A percentile compares a stretch with the other conserved stretches of the same genome.
Evolutionary conservation across 768 basidiomycete genomes (phyloP).

Genomic region (Mycena leptocephala): DNA sequence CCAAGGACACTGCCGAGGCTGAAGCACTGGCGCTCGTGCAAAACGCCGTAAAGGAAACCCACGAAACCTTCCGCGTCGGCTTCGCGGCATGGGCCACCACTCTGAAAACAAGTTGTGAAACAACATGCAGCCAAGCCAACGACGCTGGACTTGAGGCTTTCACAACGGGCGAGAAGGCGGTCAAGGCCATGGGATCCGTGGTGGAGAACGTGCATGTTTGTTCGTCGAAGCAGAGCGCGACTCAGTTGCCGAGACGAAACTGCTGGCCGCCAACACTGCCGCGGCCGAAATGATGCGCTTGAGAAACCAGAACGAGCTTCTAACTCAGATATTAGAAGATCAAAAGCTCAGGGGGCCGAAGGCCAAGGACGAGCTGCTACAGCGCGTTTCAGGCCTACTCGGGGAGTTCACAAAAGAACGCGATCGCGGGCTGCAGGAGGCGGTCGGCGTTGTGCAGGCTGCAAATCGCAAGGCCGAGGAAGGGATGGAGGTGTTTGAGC

Average conservation of each 20-base stretch:
- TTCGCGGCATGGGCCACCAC: slow-evolving; percentile 70
- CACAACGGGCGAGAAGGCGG: slow-evolving; percentile 68
- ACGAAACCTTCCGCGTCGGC: slow-evolving; percentile 67
- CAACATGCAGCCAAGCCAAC: slow-evolving; percentile 64
- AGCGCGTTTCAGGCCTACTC: slow-evolving; percentile 81
- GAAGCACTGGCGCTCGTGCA: slow-evolving; percentile 68
- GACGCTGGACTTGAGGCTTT: slow-evolving; percentile 62
- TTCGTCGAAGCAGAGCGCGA: slow-evolving; percentile 73
- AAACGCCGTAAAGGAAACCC: slow-evolving; percentile 65
- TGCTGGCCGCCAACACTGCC: slow-evolving; percentile 62
- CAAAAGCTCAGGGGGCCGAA: slow-evolving; percentile 79
- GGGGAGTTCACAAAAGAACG: slow-evolving; percentile 80
- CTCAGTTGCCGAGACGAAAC: slow-evolving; percentile 65
- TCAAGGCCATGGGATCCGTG: slow-evolving; percentile 72
- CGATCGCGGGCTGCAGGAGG: slow-evolving; percentile 75
- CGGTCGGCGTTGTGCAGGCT: slow-evolving; percentile 66
- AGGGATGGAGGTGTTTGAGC: slow-evolving; percentile 62
- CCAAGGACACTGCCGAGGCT: slow-evolving; percentile 69
- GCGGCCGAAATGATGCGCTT: slow-evolving; percentile 73
- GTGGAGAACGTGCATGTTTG: slow-evolving; percentile 73
- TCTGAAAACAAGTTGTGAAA: slow-evolving; percentile 65
- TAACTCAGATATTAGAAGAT: slow-evolving; percentile 73
- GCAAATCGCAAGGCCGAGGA: slow-evolving; percentile 73
- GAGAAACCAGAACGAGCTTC: slow-evolving; percentile 78
- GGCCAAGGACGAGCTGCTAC: slow-evolving; percentile 81